Evolutionary conservation across 192 early-diverging fungal genomes (phyloP).

Genomic region (Rhizoclosmatium globosum): DNA sequence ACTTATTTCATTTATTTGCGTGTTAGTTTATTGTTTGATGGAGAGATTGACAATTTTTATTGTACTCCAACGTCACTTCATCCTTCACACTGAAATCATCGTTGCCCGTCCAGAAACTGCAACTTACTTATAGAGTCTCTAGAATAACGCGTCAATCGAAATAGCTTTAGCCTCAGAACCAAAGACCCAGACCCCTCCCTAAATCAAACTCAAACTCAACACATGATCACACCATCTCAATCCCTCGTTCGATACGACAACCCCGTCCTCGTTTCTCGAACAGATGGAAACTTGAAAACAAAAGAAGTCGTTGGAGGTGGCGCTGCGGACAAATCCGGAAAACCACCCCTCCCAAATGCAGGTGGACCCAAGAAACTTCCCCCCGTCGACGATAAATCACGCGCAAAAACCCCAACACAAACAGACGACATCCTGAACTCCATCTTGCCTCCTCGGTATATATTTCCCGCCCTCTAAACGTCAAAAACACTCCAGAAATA

Average conservation of each 20-base stretch:
- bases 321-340: conserved; percentile 10
- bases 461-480: background rate
- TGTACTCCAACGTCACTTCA: background rate
- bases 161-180: too few species aligned
- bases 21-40: background rate
- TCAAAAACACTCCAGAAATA: background rate
- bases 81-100: too few species aligned
- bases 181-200: too few species aligned
- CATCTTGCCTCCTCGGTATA: conserved; percentile 65
- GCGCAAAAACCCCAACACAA: conserved; percentile 67
- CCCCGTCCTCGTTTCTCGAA: conserved; percentile 64
- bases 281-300: conserved; percentile 44
- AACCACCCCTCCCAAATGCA: conserved; percentile 37
- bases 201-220: too few species aligned
- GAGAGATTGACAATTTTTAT: conserved; percentile 25
- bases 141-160: too few species aligned
- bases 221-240: conserved; percentile 50
- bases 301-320: conserved; percentile 37
- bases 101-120: too few species aligned
- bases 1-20: background rate
- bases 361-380: conserved; percentile 58
- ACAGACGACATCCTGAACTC: conserved; percentile 72
- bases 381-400: conserved; percentile 66
- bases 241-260: conserved; percentile 71
- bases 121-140: too few species aligned